Conservation (phyloP, 164 flowering plant species). For the Magnolia changhungtana region DNA sequence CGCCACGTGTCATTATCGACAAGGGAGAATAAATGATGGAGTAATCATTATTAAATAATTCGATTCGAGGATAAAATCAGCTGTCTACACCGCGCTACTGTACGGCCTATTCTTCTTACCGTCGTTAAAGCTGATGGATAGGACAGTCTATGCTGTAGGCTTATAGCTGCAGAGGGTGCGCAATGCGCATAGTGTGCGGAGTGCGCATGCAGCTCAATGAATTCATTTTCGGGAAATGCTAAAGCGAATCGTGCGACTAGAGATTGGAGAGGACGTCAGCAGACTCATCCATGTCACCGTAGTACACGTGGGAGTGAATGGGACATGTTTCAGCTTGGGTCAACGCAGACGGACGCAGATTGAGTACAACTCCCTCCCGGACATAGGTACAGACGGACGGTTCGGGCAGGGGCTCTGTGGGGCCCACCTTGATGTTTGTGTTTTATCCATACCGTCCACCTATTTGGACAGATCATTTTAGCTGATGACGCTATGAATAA, state of each 20-base stretch:
- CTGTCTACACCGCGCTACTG: not conserved
- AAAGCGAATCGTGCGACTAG: not conserved
- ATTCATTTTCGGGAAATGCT: not conserved
- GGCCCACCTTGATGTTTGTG: too few species aligned
- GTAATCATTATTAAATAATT: constrained; percentile 16
- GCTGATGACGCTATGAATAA: too few species aligned
- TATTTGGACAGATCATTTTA: too few species aligned
- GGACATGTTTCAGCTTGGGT: too few species aligned
- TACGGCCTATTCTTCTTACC: not conserved
- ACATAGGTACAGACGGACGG: too few species aligned
- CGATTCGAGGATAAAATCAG: not conserved
- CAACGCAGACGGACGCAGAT: too few species aligned
- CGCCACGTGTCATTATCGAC: not conserved
- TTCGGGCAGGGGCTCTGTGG: too few species aligned
- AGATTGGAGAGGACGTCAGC: not conserved
- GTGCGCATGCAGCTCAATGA: not conserved
- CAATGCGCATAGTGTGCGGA: not conserved
- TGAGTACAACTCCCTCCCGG: too few species aligned
- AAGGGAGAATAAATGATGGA: constrained; percentile 6
- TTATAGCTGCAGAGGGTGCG: not conserved
- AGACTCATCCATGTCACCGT: too few species aligned
- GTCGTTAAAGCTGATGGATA: not conserved
- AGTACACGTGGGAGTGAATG: too few species aligned
- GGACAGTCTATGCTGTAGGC: too few species aligned
- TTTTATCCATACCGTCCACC: too few species aligned